Evolutionary conservation across 2,329 filamentous ascomycete species (phyloP).

Genomic region (Chaetomiaceae sp.): DNA sequence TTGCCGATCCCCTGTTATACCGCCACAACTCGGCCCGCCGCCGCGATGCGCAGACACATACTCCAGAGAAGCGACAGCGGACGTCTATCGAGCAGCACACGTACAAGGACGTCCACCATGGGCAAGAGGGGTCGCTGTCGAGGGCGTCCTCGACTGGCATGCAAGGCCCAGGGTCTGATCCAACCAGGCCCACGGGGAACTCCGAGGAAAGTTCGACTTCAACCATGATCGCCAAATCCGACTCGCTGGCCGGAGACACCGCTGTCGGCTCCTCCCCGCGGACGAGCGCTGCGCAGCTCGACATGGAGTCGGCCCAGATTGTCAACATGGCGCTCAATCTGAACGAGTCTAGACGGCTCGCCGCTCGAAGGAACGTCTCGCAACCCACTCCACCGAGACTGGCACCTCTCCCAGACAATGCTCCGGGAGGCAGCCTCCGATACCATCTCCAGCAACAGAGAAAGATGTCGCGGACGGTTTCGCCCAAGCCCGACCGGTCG

Average conservation of each 20-base stretch:
- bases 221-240: conserved; percentile 14
- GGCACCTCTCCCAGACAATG: conserved; percentile 49
- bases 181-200: neutral
- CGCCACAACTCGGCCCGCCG: conserved; percentile 32
- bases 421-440: conserved; percentile 55
- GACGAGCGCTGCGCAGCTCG: conserved; percentile 38
- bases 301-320: conserved; percentile 81
- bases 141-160: conserved; percentile 8
- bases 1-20: conserved; percentile 40
- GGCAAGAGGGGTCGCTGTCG: conserved; percentile 5
- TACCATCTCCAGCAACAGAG: conserved; percentile 71
- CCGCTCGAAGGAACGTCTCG: conserved; percentile 52
- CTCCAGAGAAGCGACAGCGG: conserved; percentile 20
- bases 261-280: conserved; percentile 20
- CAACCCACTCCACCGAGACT: conserved; percentile 49
- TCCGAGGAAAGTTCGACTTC: conserved; percentile 10
- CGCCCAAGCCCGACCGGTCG: conserved; percentile 50
- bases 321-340: conserved; percentile 88
- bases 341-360: conserved; percentile 72
- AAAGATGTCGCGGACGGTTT: conserved; percentile 56
- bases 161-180: neutral
- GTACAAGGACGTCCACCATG: conserved; percentile 5
- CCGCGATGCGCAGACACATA: conserved; percentile 18
- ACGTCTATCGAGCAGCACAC: conserved; percentile 16
- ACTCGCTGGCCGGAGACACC: conserved; percentile 21